Percentiles rank a stretch among this genome's conserved stretches.
Conservation (phyloP, 1,284 basidiomycete species). For the Takashimella tepidaria region DNA sequence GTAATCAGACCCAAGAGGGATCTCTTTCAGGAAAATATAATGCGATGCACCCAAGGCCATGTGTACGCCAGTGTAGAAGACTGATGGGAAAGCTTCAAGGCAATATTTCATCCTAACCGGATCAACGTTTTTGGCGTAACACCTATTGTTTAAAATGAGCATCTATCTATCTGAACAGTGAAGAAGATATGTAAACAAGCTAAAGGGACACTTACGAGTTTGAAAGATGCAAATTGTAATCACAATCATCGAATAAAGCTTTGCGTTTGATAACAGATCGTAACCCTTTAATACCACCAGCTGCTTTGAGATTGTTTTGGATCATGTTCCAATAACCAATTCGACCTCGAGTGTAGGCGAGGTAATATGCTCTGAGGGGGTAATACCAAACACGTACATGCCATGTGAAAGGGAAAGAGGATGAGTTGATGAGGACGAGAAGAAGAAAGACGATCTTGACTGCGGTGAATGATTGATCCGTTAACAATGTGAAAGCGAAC, state of each 20-base stretch:
- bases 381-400: conserved; percentile 39
- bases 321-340: conserved; percentile 29
- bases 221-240: conserved; percentile 47
- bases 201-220: conserved; percentile 33
- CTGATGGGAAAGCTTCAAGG: conserved; percentile 57
- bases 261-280: conserved; percentile 23
- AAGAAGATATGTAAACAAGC: not conserved
- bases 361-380: conserved; percentile 28
- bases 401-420: conserved; percentile 45
- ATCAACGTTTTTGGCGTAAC: conserved; percentile 52
- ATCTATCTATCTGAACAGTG: not conserved
- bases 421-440: conserved; percentile 37
- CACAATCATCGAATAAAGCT: conserved; percentile 45
- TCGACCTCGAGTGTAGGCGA: conserved; percentile 25
- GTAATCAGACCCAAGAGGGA: conserved; percentile 64
- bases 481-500: not conserved
- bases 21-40: conserved; percentile 70
- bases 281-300: conserved; percentile 26
- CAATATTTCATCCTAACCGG: conserved; percentile 52
- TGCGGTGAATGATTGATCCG: conserved; percentile 8
- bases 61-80: conserved; percentile 62
- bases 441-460: conserved; percentile 43
- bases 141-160: conserved; percentile 14
- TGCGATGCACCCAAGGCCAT: conserved; percentile 68
- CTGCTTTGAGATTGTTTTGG: conserved; percentile 18